Evolutionary conservation across 352 stramenopile species (phyloP), one percentile per base, ranked within the genome.

Genomic region (Phytophthora megakarya): DNA sequence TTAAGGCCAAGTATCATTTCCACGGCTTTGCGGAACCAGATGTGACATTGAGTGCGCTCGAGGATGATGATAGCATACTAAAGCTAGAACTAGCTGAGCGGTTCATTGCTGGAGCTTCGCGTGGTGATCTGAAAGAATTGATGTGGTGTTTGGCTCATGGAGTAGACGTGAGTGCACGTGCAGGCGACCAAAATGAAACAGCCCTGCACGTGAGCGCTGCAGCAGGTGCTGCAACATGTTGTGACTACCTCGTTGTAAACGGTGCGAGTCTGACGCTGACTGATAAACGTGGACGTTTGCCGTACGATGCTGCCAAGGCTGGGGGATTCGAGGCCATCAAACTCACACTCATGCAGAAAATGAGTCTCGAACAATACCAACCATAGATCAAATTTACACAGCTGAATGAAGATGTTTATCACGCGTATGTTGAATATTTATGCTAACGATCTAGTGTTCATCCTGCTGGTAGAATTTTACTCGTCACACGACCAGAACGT

Each of bases 1-100:
- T 94, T 52, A 90, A 90, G 48, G 84, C 85, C 30, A 96, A 96
- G 67, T 96, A 96, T 49, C 81, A 91, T 46, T 88, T 92, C 47
- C 82, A 84, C 47, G 78, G 73, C 3, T 90, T 95, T 68, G 73
- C 74, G 2, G 71, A 81, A n/a, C 67, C 65, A 9, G 47, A 69
- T n/a, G 45, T 28, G 23, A 71, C 57, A 2, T 35, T 72, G 19
- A 51, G 45, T 42, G 64, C 47, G 10, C 32, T 81, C n/a, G 55
- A 75, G 33, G 65, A 67, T 11, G 61, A 69, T 9, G 54, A 70
- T 25, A 67, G 51, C 28, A 39, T 51, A 37, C 22, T 61, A 5
- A 69, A 78, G 33, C 54, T 44, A 39, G 54, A 86, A 45, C 49
- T 93, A 21, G 60, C 66, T 2, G 70, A 73, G 26, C 67, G 79